Percentiles rank a stretch among this genome's conserved stretches.
phyloP scores from a whole-genome alignment of 1,284 basidiomycete genomes.

The Pseudozyma pruni region DNA sequence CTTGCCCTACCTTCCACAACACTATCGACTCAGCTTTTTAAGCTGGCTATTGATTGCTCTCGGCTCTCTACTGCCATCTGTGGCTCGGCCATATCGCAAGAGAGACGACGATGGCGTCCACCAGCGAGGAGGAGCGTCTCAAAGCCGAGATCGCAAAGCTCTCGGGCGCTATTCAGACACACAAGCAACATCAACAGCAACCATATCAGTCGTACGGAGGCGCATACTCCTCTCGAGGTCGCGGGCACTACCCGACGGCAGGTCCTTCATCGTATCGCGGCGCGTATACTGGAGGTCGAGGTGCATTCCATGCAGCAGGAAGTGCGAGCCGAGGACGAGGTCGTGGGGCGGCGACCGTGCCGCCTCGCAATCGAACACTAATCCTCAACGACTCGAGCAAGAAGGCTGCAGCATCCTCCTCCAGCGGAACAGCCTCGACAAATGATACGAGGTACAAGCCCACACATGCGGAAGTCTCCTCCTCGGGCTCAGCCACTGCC shows the following conservation, averaged over 20 bases:
- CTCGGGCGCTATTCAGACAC: slow-evolving; percentile 58
- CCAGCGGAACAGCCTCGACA: not conserved
- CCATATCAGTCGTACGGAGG: slow-evolving; percentile 8
- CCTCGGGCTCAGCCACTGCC: not conserved
- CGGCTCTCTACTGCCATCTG: too few species aligned
- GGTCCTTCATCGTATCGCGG: slow-evolving; percentile 19
- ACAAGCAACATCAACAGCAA: slow-evolving; percentile 30
- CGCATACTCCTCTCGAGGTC: slow-evolving; percentile 14
- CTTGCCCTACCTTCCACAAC: slow-evolving; percentile 8
- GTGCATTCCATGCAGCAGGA: slow-evolving; percentile 7
- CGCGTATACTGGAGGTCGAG: slow-evolving; percentile 10
- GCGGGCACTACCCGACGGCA: slow-evolving; percentile 10
- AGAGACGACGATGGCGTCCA: slow-evolving; percentile 16
- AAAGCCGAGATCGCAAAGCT: slow-evolving; percentile 62
- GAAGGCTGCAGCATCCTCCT: not conserved
- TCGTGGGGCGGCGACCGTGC: slow-evolving; percentile 15
- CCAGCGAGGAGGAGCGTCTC: slow-evolving; percentile 53
- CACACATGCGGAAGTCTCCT: not conserved
- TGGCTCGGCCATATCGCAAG: too few species aligned
- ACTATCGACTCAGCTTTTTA: too few species aligned
- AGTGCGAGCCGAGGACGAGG: slow-evolving; percentile 24
- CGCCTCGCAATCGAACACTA: slow-evolving; percentile 45
- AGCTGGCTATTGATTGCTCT: too few species aligned
- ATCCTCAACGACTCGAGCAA: slow-evolving; percentile 38
- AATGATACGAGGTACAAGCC: not conserved